Conservation (phyloP, 176 grass and related monocot genomes). For the Cenchrus purpureus region DNA sequence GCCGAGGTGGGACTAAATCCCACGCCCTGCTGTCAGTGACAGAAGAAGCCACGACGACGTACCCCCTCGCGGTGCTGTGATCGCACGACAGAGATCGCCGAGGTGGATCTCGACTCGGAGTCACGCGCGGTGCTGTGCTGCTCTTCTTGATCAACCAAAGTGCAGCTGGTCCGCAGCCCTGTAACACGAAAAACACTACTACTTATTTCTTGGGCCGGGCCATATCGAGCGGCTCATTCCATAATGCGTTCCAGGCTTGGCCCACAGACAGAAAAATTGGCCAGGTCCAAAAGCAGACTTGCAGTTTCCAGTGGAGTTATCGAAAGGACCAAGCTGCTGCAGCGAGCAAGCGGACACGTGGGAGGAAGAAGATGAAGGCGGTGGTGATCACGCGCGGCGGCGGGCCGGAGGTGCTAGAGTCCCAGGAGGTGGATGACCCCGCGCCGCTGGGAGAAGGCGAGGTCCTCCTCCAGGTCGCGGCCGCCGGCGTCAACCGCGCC, state of each 20-base stretch:
- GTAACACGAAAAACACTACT: no score
- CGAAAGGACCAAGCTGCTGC: background rate
- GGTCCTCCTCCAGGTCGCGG: conserved; percentile 68
- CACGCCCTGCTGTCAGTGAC: background rate
- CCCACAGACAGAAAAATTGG: background rate
- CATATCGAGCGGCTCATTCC: no score
- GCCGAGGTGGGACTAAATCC: conserved; percentile 5
- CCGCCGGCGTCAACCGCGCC: conserved; percentile 73
- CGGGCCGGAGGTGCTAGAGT: conserved; percentile 67
- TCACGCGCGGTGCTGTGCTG: no score
- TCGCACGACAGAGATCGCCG: no score
- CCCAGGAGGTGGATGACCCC: conserved; percentile 67
- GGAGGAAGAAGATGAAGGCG: conserved; percentile 58
- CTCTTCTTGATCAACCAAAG: no score
- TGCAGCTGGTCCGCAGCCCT: no score
- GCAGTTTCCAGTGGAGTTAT: background rate
- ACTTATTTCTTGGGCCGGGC: no score
- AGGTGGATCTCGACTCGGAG: no score
- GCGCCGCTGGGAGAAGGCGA: conserved; percentile 56
- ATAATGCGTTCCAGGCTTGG: background rate
- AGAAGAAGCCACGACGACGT: no score
- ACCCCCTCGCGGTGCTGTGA: no score
- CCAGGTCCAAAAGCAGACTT: no score
- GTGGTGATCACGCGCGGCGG: conserved; percentile 72
- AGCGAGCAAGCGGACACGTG: background rate